Percentiles rank a stretch among this genome's conserved stretches.
Evolutionary conservation across 768 basidiomycete species (phyloP).

Genomic region (Tulasnella sp.): DNA sequence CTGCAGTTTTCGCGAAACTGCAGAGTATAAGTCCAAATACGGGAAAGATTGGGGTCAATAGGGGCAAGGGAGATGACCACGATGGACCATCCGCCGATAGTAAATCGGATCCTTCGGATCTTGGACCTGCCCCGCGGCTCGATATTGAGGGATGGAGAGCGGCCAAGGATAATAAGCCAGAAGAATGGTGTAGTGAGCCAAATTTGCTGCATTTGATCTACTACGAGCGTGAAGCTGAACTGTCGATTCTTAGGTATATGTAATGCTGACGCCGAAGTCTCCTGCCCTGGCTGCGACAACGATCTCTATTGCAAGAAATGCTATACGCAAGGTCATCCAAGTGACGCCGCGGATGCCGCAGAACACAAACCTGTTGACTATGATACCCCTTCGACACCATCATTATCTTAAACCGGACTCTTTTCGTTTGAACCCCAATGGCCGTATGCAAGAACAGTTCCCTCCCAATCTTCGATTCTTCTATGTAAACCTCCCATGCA

Average conservation of each 20-base stretch:
- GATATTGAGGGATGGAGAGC: constrained; percentile 13
- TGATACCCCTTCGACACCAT: not conserved
- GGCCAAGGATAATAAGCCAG: constrained; percentile 12
- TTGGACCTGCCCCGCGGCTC: constrained; percentile 1
- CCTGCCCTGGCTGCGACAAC: constrained; percentile 6
- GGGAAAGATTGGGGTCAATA: constrained; percentile 9
- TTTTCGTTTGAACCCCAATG: not conserved
- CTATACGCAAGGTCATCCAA: not conserved
- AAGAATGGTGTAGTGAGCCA: constrained; percentile 10
- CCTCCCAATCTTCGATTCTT: not conserved
- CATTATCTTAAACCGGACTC: not conserved
- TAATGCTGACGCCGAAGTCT: constrained; percentile 1
- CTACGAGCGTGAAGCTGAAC: not conserved
- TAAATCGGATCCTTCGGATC: not conserved
- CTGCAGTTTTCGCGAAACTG: constrained; percentile 2
- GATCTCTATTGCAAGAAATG: constrained; percentile 10
- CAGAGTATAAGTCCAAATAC: constrained; percentile 7
- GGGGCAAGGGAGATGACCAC: not conserved
- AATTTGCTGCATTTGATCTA: not conserved
- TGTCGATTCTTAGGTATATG: constrained; percentile 1
- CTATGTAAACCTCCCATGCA: not conserved
- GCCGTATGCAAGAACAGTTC: not conserved
- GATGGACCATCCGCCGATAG: not conserved
- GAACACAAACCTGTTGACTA: constrained; percentile 12
- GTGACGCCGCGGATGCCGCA: not conserved